Conservation (phyloP, 2,329 filamentous ascomycete species). For the Cordyceps fumosorosea region DNA sequence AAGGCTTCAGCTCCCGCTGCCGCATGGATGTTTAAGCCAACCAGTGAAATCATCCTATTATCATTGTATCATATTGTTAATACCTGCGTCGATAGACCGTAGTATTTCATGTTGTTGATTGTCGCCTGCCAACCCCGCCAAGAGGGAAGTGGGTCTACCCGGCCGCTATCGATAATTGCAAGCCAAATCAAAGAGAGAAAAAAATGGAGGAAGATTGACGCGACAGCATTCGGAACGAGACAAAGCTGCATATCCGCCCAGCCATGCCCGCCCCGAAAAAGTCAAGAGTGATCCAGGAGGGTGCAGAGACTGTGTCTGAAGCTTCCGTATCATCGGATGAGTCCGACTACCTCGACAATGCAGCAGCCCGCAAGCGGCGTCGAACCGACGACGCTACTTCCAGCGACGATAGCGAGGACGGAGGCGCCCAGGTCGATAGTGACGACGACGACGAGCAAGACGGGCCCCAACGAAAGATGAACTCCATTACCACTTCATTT, state of each 20-base stretch:
- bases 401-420: constrained; percentile 22
- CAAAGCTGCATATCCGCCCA: background rate
- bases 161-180: constrained; percentile 3
- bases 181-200: background rate
- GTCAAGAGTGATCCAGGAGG: background rate
- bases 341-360: constrained; percentile 45
- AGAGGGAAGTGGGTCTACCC: background rate
- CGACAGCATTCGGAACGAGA: background rate
- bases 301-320: background rate
- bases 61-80: too few species aligned
- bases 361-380: constrained; percentile 39
- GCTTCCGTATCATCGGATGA: constrained; percentile 24
- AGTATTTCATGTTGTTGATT: too few species aligned
- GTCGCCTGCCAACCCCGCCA: background rate
- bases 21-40: too few species aligned
- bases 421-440: constrained; percentile 16
- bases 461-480: constrained; percentile 24
- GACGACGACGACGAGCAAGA: constrained; percentile 23
- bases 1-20: too few species aligned
- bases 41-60: too few species aligned
- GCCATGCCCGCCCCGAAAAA: constrained; percentile 13
- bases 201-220: background rate
- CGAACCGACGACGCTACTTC: constrained; percentile 24
- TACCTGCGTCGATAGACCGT: too few species aligned
- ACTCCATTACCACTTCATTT: constrained; percentile 34